Conservation (phyloP, 305 asterid genomes). For the Fraxinus latifolia region DNA sequence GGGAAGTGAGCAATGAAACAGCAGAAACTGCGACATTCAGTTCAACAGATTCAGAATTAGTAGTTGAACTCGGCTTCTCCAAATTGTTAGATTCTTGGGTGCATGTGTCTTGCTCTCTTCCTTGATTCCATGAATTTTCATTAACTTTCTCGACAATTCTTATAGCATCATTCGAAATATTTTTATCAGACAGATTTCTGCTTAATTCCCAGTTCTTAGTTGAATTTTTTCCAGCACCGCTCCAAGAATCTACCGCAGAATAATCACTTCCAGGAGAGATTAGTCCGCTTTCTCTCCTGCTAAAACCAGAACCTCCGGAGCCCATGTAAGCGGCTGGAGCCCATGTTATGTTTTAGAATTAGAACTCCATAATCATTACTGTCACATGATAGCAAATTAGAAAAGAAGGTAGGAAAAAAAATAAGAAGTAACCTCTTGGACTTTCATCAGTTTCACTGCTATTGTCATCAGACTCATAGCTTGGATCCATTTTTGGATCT, state of each 20-base stretch:
- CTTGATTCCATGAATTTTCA: slow-evolving; percentile 57
- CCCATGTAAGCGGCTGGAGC: slow-evolving; percentile 61
- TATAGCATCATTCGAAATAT: slow-evolving; percentile 35
- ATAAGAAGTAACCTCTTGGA: slow-evolving; percentile 54
- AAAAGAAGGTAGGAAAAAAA: background rate
- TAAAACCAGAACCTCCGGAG: slow-evolving; percentile 58
- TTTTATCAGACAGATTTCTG: slow-evolving; percentile 45
- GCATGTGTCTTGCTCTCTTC: slow-evolving; percentile 43
- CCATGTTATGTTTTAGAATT: slow-evolving; percentile 18
- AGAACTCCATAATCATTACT: background rate
- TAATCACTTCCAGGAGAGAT: slow-evolving; percentile 66
- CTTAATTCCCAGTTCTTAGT: slow-evolving; percentile 47
- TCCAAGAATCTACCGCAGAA: slow-evolving; percentile 62
- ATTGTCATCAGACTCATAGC: slow-evolving; percentile 76
- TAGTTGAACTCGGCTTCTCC: slow-evolving; percentile 40
- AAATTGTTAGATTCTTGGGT: slow-evolving; percentile 36
- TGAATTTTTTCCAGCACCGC: slow-evolving; percentile 41
- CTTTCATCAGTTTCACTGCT: slow-evolving; percentile 68
- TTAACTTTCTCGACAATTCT: slow-evolving; percentile 41
- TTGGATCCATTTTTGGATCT: slow-evolving; percentile 97
- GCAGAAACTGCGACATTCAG: slow-evolving; percentile 42
- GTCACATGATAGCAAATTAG: slow-evolving; percentile 18
- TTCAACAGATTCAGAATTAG: slow-evolving; percentile 45
- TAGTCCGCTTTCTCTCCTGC: slow-evolving; percentile 70
- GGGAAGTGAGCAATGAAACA: slow-evolving; percentile 36